Evolutionary conservation across 2,329 filamentous ascomycete genomes (phyloP).

Genomic region (Colletotrichum euphorbiae): DNA sequence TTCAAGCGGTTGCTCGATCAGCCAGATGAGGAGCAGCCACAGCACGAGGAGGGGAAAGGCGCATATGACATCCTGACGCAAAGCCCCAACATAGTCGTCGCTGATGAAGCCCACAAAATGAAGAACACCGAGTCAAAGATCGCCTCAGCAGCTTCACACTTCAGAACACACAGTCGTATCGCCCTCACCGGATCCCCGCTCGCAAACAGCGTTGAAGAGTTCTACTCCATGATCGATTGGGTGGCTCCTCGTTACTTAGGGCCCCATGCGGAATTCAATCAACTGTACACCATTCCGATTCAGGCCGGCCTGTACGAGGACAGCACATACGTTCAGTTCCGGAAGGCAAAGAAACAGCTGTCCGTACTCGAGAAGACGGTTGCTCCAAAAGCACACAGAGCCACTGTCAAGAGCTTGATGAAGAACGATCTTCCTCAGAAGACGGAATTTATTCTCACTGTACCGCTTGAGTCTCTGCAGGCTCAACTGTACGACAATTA

Average conservation of each 20-base stretch:
- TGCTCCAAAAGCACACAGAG: conserved; percentile 81
- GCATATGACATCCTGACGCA: conserved; percentile 62
- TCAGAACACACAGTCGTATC: conserved; percentile 78
- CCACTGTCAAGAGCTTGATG: conserved; percentile 73
- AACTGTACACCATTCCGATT: conserved; percentile 80
- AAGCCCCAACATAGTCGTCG: conserved; percentile 78
- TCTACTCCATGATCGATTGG: conserved; percentile 90
- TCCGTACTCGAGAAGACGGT: conserved; percentile 78
- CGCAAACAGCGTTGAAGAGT: conserved; percentile 85
- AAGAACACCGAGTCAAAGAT: conserved; percentile 73
- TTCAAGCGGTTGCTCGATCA: conserved; percentile 60
- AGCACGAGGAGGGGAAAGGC: conserved; percentile 13
- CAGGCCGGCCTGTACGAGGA: conserved; percentile 76
- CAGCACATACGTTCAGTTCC: conserved; percentile 66
- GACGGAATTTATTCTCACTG: conserved; percentile 82
- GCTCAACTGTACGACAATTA: conserved; percentile 68
- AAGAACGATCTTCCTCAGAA: conserved; percentile 78
- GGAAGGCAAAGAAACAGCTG: conserved; percentile 73
- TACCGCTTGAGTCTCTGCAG: conserved; percentile 77
- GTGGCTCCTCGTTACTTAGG: conserved; percentile 84
- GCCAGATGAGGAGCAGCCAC: conserved; percentile 46
- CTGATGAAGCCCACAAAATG: conserved; percentile 85
- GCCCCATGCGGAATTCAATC: conserved; percentile 72
- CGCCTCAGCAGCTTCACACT: conserved; percentile 64
- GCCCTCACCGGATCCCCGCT: conserved; percentile 89